Conservation (phyloP, 1,139 yeast genomes). For the Yamadazyma siamensis region DNA sequence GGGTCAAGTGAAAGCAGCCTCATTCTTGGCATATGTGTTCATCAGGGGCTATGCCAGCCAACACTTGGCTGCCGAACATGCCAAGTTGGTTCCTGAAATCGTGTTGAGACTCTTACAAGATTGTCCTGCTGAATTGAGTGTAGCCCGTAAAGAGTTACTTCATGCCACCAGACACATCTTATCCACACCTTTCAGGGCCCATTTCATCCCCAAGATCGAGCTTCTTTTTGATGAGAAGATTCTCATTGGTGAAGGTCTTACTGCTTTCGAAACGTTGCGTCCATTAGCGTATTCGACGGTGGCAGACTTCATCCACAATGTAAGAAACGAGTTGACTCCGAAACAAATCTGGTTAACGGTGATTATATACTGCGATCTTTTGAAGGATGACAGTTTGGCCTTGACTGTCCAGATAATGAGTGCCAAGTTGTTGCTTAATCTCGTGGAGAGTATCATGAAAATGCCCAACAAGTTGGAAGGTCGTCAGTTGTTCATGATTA, state of each 20-base stretch:
- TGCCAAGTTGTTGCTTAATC: slow-evolving; percentile 81
- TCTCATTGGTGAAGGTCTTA: slow-evolving; percentile 87
- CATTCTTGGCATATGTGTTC: slow-evolving; percentile 88
- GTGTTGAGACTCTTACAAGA: slow-evolving; percentile 85
- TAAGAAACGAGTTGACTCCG: slow-evolving; percentile 78
- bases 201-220: slow-evolving; percentile 85
- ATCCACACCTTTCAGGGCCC: slow-evolving; percentile 79
- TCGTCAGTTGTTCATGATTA: slow-evolving; percentile 74
- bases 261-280: slow-evolving; percentile 80
- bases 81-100: slow-evolving; percentile 75
- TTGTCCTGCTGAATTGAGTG: slow-evolving; percentile 93
- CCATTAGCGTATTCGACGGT: slow-evolving; percentile 95
- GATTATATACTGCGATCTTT: slow-evolving; percentile 71
- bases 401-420: slow-evolving; percentile 96
- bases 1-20: slow-evolving; percentile 97
- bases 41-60: slow-evolving; percentile 79
- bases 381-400: slow-evolving; percentile 81
- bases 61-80: slow-evolving; percentile 59
- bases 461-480: slow-evolving; percentile 83
- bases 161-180: slow-evolving; percentile 94
- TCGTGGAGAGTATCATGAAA: slow-evolving; percentile 85
- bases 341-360: slow-evolving; percentile 89
- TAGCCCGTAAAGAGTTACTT: slow-evolving; percentile 86
- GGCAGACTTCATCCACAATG: slow-evolving; percentile 93
- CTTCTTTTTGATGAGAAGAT: slow-evolving; percentile 82